phyloP scores from a whole-genome alignment of 768 basidiomycete species.

The Suillus alpinus region DNA sequence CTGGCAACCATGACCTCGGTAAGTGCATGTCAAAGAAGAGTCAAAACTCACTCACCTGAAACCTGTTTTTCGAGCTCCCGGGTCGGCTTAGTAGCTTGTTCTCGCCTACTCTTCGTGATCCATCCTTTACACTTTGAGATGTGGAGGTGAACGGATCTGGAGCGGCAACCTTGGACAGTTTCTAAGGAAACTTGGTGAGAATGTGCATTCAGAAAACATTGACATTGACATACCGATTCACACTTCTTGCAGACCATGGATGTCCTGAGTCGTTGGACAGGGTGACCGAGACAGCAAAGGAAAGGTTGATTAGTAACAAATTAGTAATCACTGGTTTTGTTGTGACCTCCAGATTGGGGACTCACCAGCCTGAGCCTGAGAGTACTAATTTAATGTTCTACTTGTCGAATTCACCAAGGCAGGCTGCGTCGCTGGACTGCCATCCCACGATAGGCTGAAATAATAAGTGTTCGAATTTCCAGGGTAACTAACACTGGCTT shows the following conservation, averaged over 20 bases:
- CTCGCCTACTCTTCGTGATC: conserved; percentile 77
- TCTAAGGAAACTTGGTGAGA: conserved; percentile 41
- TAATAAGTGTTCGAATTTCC: conserved; percentile 2
- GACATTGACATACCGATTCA: conserved; percentile 52
- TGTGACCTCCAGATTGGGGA: not conserved
- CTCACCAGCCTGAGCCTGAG: not conserved
- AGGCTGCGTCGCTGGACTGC: not conserved
- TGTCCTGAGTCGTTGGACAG: conserved; percentile 2
- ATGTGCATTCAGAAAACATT: conserved; percentile 8
- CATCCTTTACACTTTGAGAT: conserved; percentile 72
- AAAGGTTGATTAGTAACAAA: not conserved
- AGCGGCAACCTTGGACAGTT: conserved; percentile 87
- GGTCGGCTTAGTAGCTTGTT: conserved; percentile 77
- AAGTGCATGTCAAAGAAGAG: conserved; percentile 12
- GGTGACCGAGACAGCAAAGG: not conserved
- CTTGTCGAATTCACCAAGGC: conserved; percentile 11
- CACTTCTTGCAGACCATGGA: conserved; percentile 88
- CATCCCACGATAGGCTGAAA: conserved; percentile 4
- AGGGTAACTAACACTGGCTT: not conserved
- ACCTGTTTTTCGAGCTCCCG: conserved; percentile 72
- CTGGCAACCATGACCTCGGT: conserved; percentile 33
- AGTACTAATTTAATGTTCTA: not conserved
- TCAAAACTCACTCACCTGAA: conserved; percentile 50
- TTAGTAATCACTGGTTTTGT: not conserved
- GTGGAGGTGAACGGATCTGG: conserved; percentile 84